Base-by-base conservation (phyloP, 768 basidiomycete genomes). In the Peribolospora baueri region DNA sequence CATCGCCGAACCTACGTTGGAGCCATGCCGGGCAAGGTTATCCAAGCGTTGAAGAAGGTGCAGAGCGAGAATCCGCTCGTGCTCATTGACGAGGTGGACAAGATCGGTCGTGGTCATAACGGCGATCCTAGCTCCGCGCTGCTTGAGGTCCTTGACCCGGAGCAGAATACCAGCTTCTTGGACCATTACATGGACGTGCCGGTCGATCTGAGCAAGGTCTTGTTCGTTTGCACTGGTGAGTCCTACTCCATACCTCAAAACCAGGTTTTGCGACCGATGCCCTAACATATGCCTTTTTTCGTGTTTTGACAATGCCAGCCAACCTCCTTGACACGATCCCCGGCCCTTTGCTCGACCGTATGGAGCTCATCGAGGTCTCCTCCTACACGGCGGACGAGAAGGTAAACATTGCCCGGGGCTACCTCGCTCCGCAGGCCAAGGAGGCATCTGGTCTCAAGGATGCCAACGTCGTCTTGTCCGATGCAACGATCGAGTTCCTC, bases 121-220 rank as follows among this genome's bases (percentile, higher is more conserved):
- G 90, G 90, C 1, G 90, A 95, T 66, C 90, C 90, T 9, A 79
- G 77, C 6, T 87, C 87, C 46, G 90, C 90, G 0, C 68, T 95
- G 54, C 70, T 95, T 6, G 90, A 95, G 64, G 86, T 90, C 0
- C 72, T 95, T 53, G 90, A 93, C 65, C 90, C 90, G 0, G 90
- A 93, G 65, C 64, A 65, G 57, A 65, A 65, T 54, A 64, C 64
- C 54, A 60, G 61, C 40, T 61, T 65, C 48, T 63, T 88, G 78
- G 90, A 93, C 66, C 90, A 95, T 68, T 93, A 87, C 63, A 75
- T 88, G 64, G 85, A 87, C 57, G 84, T 95, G 83, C 42, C 73
- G 9, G 84, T 97, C 52, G 91, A 98, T 65, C 75, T 98, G 14
- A 95, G 90, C 0, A 78, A 85, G 46, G 87, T 97, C 39, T 76